A percentile compares a stretch with the other conserved stretches of the same genome.
Evolutionary conservation across 2,329 filamentous ascomycete species (phyloP).

Genomic region (Thielaviopsis euricoi): DNA sequence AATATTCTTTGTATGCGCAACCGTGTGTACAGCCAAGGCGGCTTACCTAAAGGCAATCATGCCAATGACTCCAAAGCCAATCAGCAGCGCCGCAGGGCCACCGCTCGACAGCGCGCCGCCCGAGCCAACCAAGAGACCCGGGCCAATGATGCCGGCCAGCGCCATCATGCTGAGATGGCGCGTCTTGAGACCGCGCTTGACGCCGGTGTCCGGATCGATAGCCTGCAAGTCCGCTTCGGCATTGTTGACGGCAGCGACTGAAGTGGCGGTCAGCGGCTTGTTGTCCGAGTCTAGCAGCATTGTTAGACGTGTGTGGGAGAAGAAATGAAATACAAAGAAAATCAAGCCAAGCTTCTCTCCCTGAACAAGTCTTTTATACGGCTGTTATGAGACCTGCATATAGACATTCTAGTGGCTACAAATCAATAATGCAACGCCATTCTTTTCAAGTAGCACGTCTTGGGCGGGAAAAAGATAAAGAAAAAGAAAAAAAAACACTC

Average conservation of each 20-base stretch:
- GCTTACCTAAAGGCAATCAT: slow-evolving; percentile 13
- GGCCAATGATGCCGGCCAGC: slow-evolving; percentile 46
- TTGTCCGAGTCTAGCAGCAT: no score
- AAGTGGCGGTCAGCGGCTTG: background rate
- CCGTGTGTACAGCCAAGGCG: background rate
- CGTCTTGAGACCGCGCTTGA: slow-evolving; percentile 53
- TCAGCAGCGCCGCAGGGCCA: slow-evolving; percentile 54
- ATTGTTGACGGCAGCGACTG: slow-evolving; percentile 20
- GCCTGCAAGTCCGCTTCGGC: slow-evolving; percentile 24
- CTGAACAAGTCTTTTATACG: no score
- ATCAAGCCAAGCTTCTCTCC: no score
- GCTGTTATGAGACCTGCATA: no score
- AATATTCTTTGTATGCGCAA: no score
- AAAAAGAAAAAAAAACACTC: no score
- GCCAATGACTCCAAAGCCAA: slow-evolving; percentile 57
- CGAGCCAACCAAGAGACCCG: slow-evolving; percentile 55
- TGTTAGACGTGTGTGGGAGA: no score
- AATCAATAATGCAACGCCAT: no score
- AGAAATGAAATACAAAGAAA: no score
- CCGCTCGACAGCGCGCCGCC: slow-evolving; percentile 52
- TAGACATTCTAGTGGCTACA: no score
- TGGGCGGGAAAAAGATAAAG: no score
- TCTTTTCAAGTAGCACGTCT: no score
- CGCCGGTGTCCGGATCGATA: slow-evolving; percentile 45
- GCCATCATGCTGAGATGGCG: slow-evolving; percentile 52